Base-by-base conservation (phyloP, 78 protist species). In the Acrasis kona region DNA sequence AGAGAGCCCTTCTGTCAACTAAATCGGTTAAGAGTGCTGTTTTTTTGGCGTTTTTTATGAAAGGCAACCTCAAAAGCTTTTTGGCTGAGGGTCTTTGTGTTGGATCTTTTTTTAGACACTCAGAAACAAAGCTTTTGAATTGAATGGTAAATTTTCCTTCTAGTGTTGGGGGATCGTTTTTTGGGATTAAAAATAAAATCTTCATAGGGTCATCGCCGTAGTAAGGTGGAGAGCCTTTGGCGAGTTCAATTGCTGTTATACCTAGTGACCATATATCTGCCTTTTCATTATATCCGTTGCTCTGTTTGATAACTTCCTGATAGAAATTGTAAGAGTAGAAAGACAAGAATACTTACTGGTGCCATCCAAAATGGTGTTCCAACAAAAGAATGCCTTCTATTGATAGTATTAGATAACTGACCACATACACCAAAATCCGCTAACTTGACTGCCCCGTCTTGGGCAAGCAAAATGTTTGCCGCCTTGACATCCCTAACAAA, bases 221-320 rank as follows among this genome's bases (percentile, higher is more conserved):
- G 70, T 86, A 68, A 0, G 99, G 99, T 32, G 99, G 99, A n/a
- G 72, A 77, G 5, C 97, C 98, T 39, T 86, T 87, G 30, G 98
- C 99, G 78, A 96, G 82, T 42, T 96, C 99, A 38, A 96, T 86
- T 3, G 97, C 97, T 3, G 99, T 96, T 82, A 96, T 95, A 38
- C 99, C 99, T 80, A 97, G 86, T 35, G 93, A 84, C 99, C 99
- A 98, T 34, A 98, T 92, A 83, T 98, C 99, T 1, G 98, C 98
- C 70, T 87, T 82, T 10, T 78, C 29, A 77, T 58, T 74, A 42
- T 29, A 82, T 64, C 82, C 84, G 74, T 8, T 85, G 28, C 74
- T 27, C 77, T 90, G 92, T 40, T 88, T 86, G 76, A 95, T 91
- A 57, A 96, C 95, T 68, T 91, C 98, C 28, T 97, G 98, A n/a